Percentiles rank a stretch among this genome's conserved stretches.
Conservation (phyloP, 345 rosid species). For the Gossypium bickii region DNA sequence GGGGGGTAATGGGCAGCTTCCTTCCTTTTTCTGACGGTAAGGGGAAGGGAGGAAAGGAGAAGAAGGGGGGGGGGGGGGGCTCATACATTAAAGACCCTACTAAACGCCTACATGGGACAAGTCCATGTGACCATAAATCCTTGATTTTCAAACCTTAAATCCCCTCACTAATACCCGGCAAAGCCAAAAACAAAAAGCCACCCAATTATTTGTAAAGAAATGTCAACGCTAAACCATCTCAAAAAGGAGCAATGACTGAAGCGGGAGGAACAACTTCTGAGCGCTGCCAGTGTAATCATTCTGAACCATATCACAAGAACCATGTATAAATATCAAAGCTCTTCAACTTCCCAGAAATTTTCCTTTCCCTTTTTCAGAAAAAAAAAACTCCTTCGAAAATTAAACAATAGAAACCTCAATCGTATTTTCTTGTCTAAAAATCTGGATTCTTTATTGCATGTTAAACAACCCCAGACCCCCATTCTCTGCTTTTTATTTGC, state of each 20-base stretch:
- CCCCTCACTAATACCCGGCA: neutral
- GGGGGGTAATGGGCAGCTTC: neutral
- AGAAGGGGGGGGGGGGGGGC: neutral
- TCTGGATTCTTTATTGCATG: slow-evolving; percentile 20
- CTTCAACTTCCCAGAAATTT: slow-evolving; percentile 35
- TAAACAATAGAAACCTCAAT: neutral
- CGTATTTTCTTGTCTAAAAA: slow-evolving; percentile 12
- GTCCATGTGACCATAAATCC: slow-evolving; percentile 45
- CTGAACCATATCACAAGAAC: slow-evolving; percentile 33
- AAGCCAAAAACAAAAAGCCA: neutral
- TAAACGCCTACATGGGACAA: slow-evolving; percentile 24
- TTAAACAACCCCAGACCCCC: neutral
- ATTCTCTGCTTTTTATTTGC: neutral
- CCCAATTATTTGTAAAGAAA: neutral
- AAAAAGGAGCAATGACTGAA: slow-evolving; percentile 22
- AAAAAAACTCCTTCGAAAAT: neutral
- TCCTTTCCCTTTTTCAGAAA: neutral
- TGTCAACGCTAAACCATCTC: slow-evolving; percentile 11
- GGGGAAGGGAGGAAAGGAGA: too few relatives aligned
- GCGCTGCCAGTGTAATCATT: slow-evolving; percentile 66
- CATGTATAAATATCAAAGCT: slow-evolving; percentile 5
- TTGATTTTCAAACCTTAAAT: slow-evolving; percentile 40
- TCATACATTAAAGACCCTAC: slow-evolving; percentile 22
- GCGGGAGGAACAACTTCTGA: slow-evolving; percentile 56
- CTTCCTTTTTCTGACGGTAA: slow-evolving; percentile 18